Percentiles rank a stretch among this genome's conserved stretches.
Conservation (phyloP, 306 rosid species). For the Amphicarpaea edgeworthii region DNA sequence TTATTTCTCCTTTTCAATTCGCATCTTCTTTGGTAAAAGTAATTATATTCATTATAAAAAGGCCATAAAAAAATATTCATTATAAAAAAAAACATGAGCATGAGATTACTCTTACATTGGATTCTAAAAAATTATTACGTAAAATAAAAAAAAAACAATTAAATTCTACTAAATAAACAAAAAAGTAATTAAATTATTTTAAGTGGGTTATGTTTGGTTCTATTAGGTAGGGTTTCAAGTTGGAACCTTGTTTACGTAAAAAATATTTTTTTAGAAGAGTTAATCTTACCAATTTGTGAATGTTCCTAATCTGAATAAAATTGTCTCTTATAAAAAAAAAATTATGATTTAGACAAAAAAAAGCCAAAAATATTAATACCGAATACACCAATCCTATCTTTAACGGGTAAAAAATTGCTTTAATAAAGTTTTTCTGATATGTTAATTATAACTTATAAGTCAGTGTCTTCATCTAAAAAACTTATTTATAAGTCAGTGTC, state of each 20-base stretch:
- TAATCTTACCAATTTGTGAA: not conserved
- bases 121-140: not conserved
- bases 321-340: too few relatives aligned
- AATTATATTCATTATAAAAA: not conserved
- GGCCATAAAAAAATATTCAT: too few relatives aligned
- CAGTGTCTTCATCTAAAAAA: too few relatives aligned
- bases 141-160: not conserved
- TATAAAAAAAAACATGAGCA: not conserved
- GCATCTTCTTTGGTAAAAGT: slow-evolving; percentile 25
- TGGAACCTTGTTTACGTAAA: too few relatives aligned
- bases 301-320: too few relatives aligned
- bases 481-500: too few relatives aligned
- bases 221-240: too few relatives aligned
- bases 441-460: not conserved
- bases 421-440: not conserved
- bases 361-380: too few relatives aligned
- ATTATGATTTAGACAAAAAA: too few relatives aligned
- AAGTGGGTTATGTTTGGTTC: not conserved
- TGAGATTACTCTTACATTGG: not conserved
- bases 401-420: not conserved
- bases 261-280: too few relatives aligned
- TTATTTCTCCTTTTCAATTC: slow-evolving; percentile 13
- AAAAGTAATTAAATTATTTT: not conserved
- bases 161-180: not conserved
- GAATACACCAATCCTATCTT: not conserved